A percentile compares a stretch with the other conserved stretches of the same genome.
Evolutionary conservation across 164 flowering plant species (phyloP).

Genomic region (Liquidambar formosana): DNA sequence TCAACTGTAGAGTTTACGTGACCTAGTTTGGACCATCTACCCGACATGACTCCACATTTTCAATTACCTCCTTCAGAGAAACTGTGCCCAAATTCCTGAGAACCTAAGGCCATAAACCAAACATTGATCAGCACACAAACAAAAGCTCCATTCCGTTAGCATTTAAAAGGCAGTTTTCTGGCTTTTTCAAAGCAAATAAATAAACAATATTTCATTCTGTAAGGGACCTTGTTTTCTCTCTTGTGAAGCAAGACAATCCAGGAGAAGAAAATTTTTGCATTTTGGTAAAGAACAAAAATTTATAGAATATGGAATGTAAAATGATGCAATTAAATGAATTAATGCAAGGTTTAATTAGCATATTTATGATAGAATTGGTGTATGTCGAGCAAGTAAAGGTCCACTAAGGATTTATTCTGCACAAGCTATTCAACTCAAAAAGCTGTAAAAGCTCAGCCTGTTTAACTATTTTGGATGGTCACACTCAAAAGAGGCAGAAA

Average conservation of each 20-base stretch:
- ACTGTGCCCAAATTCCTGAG: constrained; percentile 18
- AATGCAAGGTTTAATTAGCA: neutral
- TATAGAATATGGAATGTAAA: neutral
- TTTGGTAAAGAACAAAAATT: neutral
- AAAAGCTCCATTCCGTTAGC: neutral
- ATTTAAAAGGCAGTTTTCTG: neutral
- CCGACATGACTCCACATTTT: constrained; percentile 12
- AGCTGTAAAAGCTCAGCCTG: too few relatives aligned
- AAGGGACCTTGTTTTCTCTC: neutral
- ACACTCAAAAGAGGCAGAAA: too few relatives aligned
- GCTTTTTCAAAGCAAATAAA: neutral
- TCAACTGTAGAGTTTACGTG: neutral
- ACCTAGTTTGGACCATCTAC: neutral
- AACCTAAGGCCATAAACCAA: constrained; percentile 12
- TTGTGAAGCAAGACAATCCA: neutral
- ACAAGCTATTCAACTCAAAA: too few relatives aligned
- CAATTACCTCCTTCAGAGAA: constrained; percentile 21
- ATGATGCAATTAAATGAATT: neutral
- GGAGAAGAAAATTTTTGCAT: neutral
- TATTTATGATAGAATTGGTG: too few relatives aligned
- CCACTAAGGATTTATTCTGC: too few relatives aligned
- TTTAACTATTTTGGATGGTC: too few relatives aligned
- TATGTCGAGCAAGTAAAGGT: too few relatives aligned
- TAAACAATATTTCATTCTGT: neutral
- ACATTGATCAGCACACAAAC: neutral